Evolutionary conservation across 768 basidiomycete species (phyloP).

Genomic region (Coprinopsis marcescibilis): DNA sequence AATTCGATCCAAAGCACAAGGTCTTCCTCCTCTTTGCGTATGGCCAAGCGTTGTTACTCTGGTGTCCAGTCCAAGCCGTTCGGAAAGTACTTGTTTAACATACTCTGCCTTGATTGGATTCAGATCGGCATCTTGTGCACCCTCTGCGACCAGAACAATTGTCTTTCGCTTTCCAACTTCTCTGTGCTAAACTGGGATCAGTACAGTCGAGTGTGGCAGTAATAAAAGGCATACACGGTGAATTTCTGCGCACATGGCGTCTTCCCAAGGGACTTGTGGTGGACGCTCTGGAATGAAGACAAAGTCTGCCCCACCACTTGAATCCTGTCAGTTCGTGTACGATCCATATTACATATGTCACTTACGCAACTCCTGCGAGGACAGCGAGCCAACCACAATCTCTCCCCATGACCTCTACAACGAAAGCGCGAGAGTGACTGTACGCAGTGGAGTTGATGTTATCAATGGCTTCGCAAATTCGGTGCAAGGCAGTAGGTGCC

Average conservation of each 20-base stretch:
- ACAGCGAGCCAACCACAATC: slow-evolving; percentile 99
- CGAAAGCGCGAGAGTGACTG: slow-evolving; percentile 96
- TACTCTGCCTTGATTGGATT: slow-evolving; percentile 91
- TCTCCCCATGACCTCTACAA: slow-evolving; percentile 98
- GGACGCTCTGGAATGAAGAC: slow-evolving; percentile 97
- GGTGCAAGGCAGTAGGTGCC: slow-evolving; percentile 89
- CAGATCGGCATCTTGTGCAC: slow-evolving; percentile 81
- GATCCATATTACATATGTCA: slow-evolving; percentile 6
- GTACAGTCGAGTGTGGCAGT: background rate
- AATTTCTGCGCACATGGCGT: slow-evolving; percentile 84
- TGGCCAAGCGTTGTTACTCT: slow-evolving; percentile 96
- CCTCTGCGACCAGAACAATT: slow-evolving; percentile 97
- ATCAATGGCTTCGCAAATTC: slow-evolving; percentile 97
- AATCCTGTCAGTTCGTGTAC: background rate
- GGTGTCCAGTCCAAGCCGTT: slow-evolving; percentile 88
- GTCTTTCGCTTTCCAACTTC: slow-evolving; percentile 93
- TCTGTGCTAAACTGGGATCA: slow-evolving; percentile 64
- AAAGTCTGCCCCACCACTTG: slow-evolving; percentile 88
- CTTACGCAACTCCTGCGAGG: slow-evolving; percentile 84
- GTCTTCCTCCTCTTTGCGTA: slow-evolving; percentile 91
- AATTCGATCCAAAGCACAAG: slow-evolving; percentile 90
- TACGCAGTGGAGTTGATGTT: slow-evolving; percentile 96
- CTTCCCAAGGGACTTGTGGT: slow-evolving; percentile 82
- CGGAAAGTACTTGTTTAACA: slow-evolving; percentile 83
- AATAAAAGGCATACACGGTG: slow-evolving; percentile 49